Evolutionary conservation across 225 moss, liverwort and hornwort species (phyloP), one percentile per base, ranked within the genome.

Genomic region (Rhytidiadelphus loreus): DNA sequence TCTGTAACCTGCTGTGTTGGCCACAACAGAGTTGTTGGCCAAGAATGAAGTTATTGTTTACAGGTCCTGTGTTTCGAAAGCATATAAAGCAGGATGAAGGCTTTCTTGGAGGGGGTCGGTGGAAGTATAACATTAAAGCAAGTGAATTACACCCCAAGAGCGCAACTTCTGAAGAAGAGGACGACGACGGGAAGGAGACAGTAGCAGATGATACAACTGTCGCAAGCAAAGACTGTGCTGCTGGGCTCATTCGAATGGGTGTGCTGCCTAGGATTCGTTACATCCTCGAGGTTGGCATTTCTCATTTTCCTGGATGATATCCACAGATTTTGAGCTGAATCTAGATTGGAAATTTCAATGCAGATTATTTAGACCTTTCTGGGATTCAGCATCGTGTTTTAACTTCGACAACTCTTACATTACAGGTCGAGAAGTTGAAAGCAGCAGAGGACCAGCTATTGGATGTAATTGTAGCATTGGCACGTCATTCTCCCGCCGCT

Each of bases 161-260:
- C 59, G 86, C 91, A 64, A 86, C 71, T 62, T 78, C 89, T 78
- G 90, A 92, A 85, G 91, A 94, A 88, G 95, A 87, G 77, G 95
- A 96, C 73, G 96, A 91, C 72, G 93, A 95, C 76, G 95, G 92
- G 83, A 91, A 93, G 72, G 97, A 96, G 80, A 99, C 99, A 46
- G 97, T 99, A 30, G 97, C 94, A 88, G 97, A 99, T 85, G 97
- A 99, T 88, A 95, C 94, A 77, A 97, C 97, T 86, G 92, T 99
- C 87, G 96, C 99, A 80, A 96, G 95, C 89, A 97, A 96, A 92
- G 97, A 99, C 83, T 96, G 95, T 86, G 97, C 96, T 86, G 99
- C 96, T 90, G 99, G 97, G 86, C 94, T 99, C 62, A 94, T 99
- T 87, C 95, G 99, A 84, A 97, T 97, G 97, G 97, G 97, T 86